Base-by-base conservation (phyloP, 768 basidiomycete genomes). In the Pholiota molesta region DNA sequence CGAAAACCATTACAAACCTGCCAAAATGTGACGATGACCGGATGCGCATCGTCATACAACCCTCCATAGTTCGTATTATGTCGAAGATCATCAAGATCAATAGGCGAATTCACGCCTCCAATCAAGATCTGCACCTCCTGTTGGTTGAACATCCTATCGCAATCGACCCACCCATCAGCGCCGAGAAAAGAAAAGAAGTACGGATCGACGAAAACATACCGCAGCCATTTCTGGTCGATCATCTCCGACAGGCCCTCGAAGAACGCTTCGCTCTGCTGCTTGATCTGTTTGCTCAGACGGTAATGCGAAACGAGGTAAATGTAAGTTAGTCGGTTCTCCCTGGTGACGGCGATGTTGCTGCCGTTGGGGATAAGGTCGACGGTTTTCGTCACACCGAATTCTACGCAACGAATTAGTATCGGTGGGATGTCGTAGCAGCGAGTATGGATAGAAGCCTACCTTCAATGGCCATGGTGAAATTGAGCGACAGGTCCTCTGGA, bases 101-200 rank as follows among this genome's bases (percentile, higher is more conserved):
- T 89, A 0, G 91, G 90, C 0, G 92, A 79, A 62, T 96, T 91
- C 33, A 92, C 91, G 8, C 94, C 95, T 0, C 96, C 96, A 6
- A 99, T 81, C 1, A 99, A 79, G 52, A 97, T 90, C 71, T 95
- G 94, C 4, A 98, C 80, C 74, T 99, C 97, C 71, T 94, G 91
- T 66, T 97, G 96, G 73, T 98, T 97, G 78, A 99, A 99, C 93
- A 99, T 96, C 51, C 94, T 92, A 23, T 29, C 16, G 13, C 16
- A 97, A 97, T 57, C 6, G 26, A 26, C 26, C 26, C 26, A 49
- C 5, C 4, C 47, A 23, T 40, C 14, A 42, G 39, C 5, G 16
- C 19, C 7, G 2, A 26, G 2, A 4, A 2, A 26, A 26, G 19
- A 13, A 19, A 14, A 5, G 21, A n/a, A 58, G 21, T 19, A 49